Conservation (phyloP, 257 asterid species). For the Parsonsia alboflavescens region DNA sequence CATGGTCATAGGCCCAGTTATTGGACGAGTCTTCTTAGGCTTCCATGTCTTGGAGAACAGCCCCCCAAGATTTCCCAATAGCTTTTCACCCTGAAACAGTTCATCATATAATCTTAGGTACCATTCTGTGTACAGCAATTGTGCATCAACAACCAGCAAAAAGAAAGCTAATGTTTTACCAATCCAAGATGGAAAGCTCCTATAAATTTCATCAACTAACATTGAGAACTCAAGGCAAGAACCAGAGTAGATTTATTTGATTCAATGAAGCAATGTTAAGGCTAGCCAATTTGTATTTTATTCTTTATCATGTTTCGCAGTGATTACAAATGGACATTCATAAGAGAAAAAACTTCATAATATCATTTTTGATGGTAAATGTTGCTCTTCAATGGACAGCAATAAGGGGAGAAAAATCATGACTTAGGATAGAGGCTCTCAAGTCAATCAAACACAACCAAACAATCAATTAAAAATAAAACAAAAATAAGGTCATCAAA, state of each 20-base stretch:
- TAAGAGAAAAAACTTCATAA: background rate
- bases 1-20: conserved; percentile 60
- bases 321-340: background rate
- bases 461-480: background rate
- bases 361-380: background rate
- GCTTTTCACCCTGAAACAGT: conserved; percentile 81
- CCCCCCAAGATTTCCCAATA: conserved; percentile 95
- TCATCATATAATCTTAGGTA: conserved; percentile 16
- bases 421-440: background rate
- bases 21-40: conserved; percentile 72
- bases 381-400: background rate
- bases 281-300: background rate
- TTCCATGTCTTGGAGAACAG: conserved; percentile 89
- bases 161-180: background rate
- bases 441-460: background rate
- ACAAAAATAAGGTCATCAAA: background rate
- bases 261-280: too few relatives aligned
- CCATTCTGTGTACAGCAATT: background rate
- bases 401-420: background rate
- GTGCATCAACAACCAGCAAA: background rate
- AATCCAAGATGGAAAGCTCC: background rate
- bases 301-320: background rate
- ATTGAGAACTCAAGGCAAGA: too few relatives aligned
- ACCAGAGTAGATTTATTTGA: too few relatives aligned
- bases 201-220: background rate